These are phyloP conservation scores for Ustanciosporium gigantosporum DNA, from an alignment of 1,284 basidiomycete genomes.

Conservation along the genomic window DNA sequence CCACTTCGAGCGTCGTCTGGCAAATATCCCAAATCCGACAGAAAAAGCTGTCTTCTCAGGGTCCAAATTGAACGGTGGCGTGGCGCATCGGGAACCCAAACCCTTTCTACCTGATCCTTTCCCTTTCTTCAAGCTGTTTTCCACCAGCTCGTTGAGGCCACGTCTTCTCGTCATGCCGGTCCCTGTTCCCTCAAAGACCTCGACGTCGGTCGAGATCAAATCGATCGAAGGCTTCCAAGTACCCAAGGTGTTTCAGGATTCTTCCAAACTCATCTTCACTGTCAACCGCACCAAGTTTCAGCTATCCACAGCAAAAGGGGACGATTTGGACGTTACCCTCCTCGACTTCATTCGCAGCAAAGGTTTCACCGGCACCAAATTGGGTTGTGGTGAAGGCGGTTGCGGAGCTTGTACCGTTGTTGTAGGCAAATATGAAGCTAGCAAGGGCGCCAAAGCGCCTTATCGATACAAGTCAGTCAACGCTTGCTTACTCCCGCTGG, in stretches of 20 bases:
- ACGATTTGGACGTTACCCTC: constrained; percentile 49
- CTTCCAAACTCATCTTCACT: constrained; percentile 38
- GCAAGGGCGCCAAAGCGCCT: constrained; percentile 12
- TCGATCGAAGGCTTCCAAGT: constrained; percentile 32
- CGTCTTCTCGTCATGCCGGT: too few relatives aligned
- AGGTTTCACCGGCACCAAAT: constrained; percentile 61
- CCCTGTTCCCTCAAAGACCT: not conserved
- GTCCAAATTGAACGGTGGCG: too few relatives aligned
- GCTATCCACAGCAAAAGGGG: constrained; percentile 26
- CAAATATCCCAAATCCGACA: too few relatives aligned
- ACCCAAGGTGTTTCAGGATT: constrained; percentile 10
- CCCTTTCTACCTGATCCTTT: too few relatives aligned
- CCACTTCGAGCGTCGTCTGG: too few relatives aligned
- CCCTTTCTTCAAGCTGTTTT: too few relatives aligned
- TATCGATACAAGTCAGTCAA: constrained; percentile 60
- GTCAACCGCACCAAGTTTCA: constrained; percentile 38
- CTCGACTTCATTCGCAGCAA: constrained; percentile 60
- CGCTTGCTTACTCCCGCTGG: constrained; percentile 61
- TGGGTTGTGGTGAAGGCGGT: constrained; percentile 62
- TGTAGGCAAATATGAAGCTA: constrained; percentile 34
- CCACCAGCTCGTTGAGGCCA: too few relatives aligned
- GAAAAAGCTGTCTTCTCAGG: too few relatives aligned
- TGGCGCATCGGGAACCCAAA: too few relatives aligned
- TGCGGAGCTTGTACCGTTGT: constrained; percentile 62
- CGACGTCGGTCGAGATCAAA: constrained; percentile 1